Percentiles rank a stretch among this genome's conserved stretches.
These are phyloP conservation scores for Fagopyrum homotropicum DNA, from an alignment of 148 eudicot species.

Conservation along the genomic window DNA sequence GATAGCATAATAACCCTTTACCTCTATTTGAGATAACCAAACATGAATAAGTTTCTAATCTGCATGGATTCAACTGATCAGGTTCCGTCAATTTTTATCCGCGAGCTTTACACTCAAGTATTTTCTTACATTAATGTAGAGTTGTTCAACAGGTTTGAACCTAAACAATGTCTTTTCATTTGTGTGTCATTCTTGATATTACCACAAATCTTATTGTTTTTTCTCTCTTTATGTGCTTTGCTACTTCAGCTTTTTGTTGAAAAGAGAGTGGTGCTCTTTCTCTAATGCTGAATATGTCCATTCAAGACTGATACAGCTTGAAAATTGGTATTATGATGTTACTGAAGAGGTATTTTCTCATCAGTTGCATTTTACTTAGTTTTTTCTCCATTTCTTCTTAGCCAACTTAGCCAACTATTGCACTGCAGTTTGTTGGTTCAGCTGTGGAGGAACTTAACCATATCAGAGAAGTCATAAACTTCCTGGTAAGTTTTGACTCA, in stretches of 20 bases:
- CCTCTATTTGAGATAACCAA: too few relatives aligned
- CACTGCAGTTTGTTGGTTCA: slow-evolving; percentile 63
- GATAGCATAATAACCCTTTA: background rate
- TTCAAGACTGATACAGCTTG: slow-evolving; percentile 47
- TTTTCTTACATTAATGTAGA: slow-evolving; percentile 88
- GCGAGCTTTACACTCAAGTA: slow-evolving; percentile 75
- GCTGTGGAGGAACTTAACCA: slow-evolving; percentile 94
- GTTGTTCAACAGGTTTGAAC: slow-evolving; percentile 77
- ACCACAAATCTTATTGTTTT: background rate
- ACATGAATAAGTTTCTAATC: background rate
- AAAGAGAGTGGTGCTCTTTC: slow-evolving; percentile 67
- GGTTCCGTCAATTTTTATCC: slow-evolving; percentile 82
- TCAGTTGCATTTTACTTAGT: background rate
- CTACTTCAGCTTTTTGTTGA: slow-evolving; percentile 39
- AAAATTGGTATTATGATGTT: slow-evolving; percentile 55
- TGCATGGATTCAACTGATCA: slow-evolving; percentile 13
- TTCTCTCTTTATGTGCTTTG: slow-evolving; percentile 6
- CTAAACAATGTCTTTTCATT: background rate
- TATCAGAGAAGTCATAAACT: slow-evolving; percentile 82
- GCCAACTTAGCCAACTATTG: slow-evolving; percentile 18
- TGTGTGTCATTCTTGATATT: background rate
- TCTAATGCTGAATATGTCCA: slow-evolving; percentile 53
- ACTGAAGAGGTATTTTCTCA: slow-evolving; percentile 54
- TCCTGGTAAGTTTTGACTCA: slow-evolving; percentile 42
- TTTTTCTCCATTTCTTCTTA: slow-evolving; percentile 17